Percentiles rank a stretch among this genome's conserved stretches.
phyloP scores from a whole-genome alignment of 331 rosid species.

The Malus hybrid region DNA sequence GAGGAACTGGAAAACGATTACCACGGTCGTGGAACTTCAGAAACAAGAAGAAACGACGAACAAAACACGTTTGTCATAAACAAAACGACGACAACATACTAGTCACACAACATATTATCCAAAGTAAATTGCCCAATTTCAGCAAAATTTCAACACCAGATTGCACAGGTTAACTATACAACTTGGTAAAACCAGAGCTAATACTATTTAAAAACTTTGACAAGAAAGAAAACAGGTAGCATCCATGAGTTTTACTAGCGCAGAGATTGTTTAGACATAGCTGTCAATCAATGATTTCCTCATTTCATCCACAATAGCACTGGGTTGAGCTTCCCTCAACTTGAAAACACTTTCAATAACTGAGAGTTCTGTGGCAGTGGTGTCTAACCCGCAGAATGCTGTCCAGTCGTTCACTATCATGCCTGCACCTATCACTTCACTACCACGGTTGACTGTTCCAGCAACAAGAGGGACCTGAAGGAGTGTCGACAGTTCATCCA shows the following conservation, averaged over 20 bases:
- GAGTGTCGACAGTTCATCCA: slow-evolving; percentile 90
- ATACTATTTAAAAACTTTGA: neutral
- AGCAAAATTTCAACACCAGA: too few relatives aligned
- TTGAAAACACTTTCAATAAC: slow-evolving; percentile 81
- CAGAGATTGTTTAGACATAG: slow-evolving; percentile 37
- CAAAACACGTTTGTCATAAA: too few relatives aligned
- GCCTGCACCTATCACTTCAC: slow-evolving; percentile 79
- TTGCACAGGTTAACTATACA: too few relatives aligned
- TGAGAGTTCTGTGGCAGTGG: slow-evolving; percentile 82
- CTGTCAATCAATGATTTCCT: slow-evolving; percentile 77
- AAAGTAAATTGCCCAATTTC: too few relatives aligned
- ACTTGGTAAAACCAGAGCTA: too few relatives aligned
- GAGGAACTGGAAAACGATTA: too few relatives aligned
- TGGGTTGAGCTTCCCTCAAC: slow-evolving; percentile 80
- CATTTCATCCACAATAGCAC: slow-evolving; percentile 76
- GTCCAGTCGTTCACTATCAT: slow-evolving; percentile 84
- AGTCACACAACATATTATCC: too few relatives aligned
- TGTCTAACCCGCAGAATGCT: slow-evolving; percentile 82
- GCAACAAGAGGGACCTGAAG: slow-evolving; percentile 91
- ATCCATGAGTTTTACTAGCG: neutral
- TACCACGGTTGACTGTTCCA: slow-evolving; percentile 78
- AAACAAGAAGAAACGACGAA: too few relatives aligned
- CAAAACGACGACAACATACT: too few relatives aligned
- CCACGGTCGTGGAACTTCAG: too few relatives aligned
- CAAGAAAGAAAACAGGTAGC: neutral